These are phyloP conservation scores for Phytophthora chlamydospora DNA, from an alignment of 352 stramenopile species.

Conservation along the genomic window DNA sequence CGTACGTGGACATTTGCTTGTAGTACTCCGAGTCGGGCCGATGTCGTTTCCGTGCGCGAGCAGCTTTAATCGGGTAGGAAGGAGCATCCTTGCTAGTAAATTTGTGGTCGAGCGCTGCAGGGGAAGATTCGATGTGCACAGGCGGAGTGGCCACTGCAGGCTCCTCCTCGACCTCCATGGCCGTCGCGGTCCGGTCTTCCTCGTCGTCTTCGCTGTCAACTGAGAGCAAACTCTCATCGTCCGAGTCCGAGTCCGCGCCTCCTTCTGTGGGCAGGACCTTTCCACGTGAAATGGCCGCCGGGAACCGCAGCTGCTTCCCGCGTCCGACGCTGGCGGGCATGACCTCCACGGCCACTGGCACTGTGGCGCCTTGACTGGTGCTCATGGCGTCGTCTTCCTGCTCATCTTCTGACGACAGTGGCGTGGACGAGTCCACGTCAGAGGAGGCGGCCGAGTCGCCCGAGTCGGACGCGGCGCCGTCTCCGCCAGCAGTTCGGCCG, in stretches of 20 bases:
- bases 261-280: constrained; percentile 64
- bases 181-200: constrained; percentile 31
- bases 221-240: constrained; percentile 77
- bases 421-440: constrained; percentile 43
- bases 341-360: constrained; percentile 61
- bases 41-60: constrained; percentile 79
- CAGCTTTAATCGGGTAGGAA: constrained; percentile 75
- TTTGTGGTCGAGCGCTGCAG: constrained; percentile 18
- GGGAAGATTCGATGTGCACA: constrained; percentile 17
- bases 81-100: constrained; percentile 18
- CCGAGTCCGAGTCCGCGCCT: constrained; percentile 54
- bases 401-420: constrained; percentile 44
- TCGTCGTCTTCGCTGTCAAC: constrained; percentile 73
- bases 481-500: constrained; percentile 36
- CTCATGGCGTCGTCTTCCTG: constrained; percentile 34
- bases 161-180: constrained; percentile 42
- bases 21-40: constrained; percentile 83
- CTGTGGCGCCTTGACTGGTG: constrained; percentile 23
- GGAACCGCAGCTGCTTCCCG: constrained; percentile 84
- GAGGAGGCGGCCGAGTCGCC: constrained; percentile 44
- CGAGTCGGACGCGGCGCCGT: constrained; percentile 32
- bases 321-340: constrained; percentile 72
- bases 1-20: constrained; percentile 86
- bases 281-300: constrained; percentile 66
- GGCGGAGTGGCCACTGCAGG: constrained; percentile 14